Evolutionary conservation across 75 land plant species (phyloP), one percentile per base, ranked within the genome.

Genomic region (Pinus taeda): DNA sequence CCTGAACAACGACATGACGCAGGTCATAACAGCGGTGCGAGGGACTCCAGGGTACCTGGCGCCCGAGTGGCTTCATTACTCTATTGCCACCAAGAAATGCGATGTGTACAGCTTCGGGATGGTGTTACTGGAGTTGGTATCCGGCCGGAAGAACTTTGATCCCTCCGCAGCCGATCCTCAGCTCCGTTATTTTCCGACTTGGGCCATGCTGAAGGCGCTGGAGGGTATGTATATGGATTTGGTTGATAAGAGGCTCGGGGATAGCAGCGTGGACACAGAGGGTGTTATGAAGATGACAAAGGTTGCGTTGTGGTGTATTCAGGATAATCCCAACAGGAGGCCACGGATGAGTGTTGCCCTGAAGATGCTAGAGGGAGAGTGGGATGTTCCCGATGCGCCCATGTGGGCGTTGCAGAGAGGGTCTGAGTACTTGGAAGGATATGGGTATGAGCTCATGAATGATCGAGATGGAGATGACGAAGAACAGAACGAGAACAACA

Each of bases 81-180:
- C 33, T 14, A 61, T 77, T 45, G 57, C 57, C 57, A 77, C 84
- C 4, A 20, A 60, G 53, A 81, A 81, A 61, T 57, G 55, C 55
- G 85, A 84, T 42, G 85, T 84, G 7, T 84, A 81, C 75, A 84
- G 85, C 79, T 84, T 81, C 59, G 85, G 85, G n/a, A 76, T 84
- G 74, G 78, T 80, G 63, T 36, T 83, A n/a, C 56, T 83, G 21
- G 82, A 83, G 58, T 65, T 80, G 14, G 61, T 80, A 0, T 60
- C 58, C 2, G 33, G 33, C 0, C 33, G 33, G 33, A 33, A 33
- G 33, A 33, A 33, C 33, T 33, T 33, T 33, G 85, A 83, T 13
- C 30, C 62, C 18, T 67, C 14, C 3, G 79, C 71, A 53, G 70
- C 79, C 13, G 78, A 79, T 18, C 70, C 70, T 18, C 18, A 42